These are phyloP conservation scores for Camellia lanceoleosa DNA, from an alignment of 148 eudicot genomes.

Conservation along the genomic window DNA sequence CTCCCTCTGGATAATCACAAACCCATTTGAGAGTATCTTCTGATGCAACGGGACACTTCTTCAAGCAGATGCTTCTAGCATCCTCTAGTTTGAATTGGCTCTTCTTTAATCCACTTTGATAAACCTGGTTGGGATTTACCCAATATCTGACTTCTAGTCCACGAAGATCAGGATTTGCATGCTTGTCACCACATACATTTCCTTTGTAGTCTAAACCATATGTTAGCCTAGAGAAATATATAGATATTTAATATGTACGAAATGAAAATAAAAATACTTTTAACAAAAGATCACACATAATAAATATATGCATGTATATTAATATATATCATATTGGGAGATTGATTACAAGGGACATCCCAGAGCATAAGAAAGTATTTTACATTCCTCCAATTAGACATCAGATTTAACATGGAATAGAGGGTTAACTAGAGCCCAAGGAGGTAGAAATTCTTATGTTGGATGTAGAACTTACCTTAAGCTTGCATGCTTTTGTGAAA, in stretches of 20 bases:
- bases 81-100: conserved; percentile 41
- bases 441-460: not conserved
- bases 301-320: not conserved
- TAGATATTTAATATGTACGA: not conserved
- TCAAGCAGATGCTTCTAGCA: conserved; percentile 55
- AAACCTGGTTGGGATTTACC: conserved; percentile 56
- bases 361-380: not conserved
- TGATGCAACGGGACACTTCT: conserved; percentile 49
- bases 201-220: conserved; percentile 57
- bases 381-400: not conserved
- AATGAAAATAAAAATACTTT: conserved; percentile 14
- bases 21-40: conserved; percentile 57
- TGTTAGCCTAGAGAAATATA: conserved; percentile 31
- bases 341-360: not conserved
- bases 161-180: conserved; percentile 44
- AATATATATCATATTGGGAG: not conserved
- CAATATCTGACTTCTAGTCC: conserved; percentile 52
- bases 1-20: conserved; percentile 61
- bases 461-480: not conserved
- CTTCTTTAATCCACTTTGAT: conserved; percentile 43
- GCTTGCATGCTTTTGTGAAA: not conserved
- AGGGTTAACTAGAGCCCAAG: not conserved
- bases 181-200: conserved; percentile 50
- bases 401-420: not conserved
- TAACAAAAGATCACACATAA: not conserved